phyloP scores from a whole-genome alignment of 352 stramenopile species.

The Phytophthora parvispora region DNA sequence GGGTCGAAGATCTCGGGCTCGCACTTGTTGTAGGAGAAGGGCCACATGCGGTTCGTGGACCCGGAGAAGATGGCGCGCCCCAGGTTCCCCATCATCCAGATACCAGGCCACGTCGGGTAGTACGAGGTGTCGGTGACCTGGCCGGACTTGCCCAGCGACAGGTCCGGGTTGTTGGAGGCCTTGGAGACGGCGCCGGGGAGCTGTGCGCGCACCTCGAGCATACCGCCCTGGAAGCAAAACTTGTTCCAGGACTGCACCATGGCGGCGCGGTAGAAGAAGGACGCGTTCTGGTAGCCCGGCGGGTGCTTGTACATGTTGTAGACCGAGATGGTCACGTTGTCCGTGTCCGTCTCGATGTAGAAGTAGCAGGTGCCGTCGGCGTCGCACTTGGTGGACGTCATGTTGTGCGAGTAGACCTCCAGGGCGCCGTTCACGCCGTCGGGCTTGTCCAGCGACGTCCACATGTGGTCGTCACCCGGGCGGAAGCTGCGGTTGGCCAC shows the following conservation, averaged over 20 bases:
- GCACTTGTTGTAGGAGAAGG: slow-evolving; percentile 96
- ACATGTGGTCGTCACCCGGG: slow-evolving; percentile 95
- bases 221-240: slow-evolving; percentile 95
- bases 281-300: slow-evolving; percentile 53
- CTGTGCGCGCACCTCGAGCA: slow-evolving; percentile 93
- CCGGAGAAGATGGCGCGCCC: slow-evolving; percentile 95
- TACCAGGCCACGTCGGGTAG: slow-evolving; percentile 93
- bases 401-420: slow-evolving; percentile 93
- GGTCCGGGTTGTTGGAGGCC: slow-evolving; percentile 57
- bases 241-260: slow-evolving; percentile 96
- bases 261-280: slow-evolving; percentile 72
- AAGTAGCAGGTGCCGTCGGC: slow-evolving; percentile 60
- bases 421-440: slow-evolving; percentile 93
- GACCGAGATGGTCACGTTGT: slow-evolving; percentile 48
- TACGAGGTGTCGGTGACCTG: slow-evolving; percentile 65
- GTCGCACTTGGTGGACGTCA: slow-evolving; percentile 63
- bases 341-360: slow-evolving; percentile 49
- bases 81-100: slow-evolving; percentile 98
- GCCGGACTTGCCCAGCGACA: slow-evolving; percentile 54
- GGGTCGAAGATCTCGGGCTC: slow-evolving; percentile 68
- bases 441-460: slow-evolving; percentile 96
- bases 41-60: slow-evolving; percentile 97
- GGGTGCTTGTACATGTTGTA: slow-evolving; percentile 72
- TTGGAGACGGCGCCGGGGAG: slow-evolving; percentile 83
- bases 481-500: slow-evolving; percentile 87